phyloP scores from a whole-genome alignment of 768 basidiomycete species.

The Chalciporus sphaerocephalus region DNA sequence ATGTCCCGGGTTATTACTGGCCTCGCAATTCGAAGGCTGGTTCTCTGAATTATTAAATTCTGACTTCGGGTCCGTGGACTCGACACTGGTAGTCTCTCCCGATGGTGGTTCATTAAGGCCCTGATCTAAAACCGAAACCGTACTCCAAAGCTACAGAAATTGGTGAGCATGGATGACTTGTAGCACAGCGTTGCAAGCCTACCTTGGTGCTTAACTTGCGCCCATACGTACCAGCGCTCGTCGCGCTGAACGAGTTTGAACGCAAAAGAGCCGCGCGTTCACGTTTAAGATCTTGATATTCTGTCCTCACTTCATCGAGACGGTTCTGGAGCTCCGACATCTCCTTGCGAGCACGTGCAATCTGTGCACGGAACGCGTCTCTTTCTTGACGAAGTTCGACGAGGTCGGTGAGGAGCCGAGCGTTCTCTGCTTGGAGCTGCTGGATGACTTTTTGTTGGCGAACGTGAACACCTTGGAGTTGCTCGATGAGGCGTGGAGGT shows the following conservation, averaged over 20 bases:
- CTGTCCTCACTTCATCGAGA: slow-evolving; percentile 17
- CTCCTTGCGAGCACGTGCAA: slow-evolving; percentile 17
- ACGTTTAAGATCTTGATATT: slow-evolving; percentile 22
- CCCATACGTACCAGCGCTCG: neutral
- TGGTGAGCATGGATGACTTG: neutral
- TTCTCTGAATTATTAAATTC: neutral
- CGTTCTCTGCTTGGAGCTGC: slow-evolving; percentile 25
- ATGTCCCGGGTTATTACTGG: neutral
- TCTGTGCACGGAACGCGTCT: slow-evolving; percentile 22
- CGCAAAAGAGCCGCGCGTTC: slow-evolving; percentile 16
- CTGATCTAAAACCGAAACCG: slow-evolving; percentile 6
- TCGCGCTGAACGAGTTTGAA: slow-evolving; percentile 2
- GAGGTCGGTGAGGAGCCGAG: slow-evolving; percentile 22
- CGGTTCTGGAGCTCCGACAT: slow-evolving; percentile 19
- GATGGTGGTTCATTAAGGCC: neutral
- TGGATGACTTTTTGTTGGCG: slow-evolving; percentile 26
- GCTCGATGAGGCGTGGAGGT: slow-evolving; percentile 20
- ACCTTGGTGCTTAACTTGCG: slow-evolving; percentile 11
- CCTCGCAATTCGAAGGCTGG: neutral
- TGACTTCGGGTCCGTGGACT: slow-evolving; percentile 1
- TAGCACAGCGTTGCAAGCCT: neutral
- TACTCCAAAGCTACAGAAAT: slow-evolving; percentile 3
- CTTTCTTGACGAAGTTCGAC: slow-evolving; percentile 26
- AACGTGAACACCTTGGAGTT: slow-evolving; percentile 21
- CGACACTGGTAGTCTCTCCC: neutral